phyloP scores from a whole-genome alignment of 225 moss, liverwort and hornwort species.

The Bryoerythrophyllum caledonicum region DNA sequence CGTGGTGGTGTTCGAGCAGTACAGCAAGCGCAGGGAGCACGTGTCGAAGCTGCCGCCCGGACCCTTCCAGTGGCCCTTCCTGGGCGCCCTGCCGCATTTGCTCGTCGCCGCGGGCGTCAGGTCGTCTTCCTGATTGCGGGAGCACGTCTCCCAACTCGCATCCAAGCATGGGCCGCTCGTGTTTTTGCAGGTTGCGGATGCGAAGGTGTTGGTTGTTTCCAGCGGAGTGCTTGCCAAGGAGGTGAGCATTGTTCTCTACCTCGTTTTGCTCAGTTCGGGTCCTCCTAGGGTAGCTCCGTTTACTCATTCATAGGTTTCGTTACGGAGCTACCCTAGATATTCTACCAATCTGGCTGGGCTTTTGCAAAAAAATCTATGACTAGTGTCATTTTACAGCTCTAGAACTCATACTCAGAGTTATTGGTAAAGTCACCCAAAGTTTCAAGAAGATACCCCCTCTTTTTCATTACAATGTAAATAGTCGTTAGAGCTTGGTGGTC shows the following conservation, averaged over 20 bases:
- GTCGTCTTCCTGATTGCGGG: slow-evolving; percentile 27
- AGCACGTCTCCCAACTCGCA: slow-evolving; percentile 23
- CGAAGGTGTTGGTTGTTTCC: slow-evolving; percentile 43
- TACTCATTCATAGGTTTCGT: background rate
- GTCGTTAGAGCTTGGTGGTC: no score
- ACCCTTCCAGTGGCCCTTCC: slow-evolving; percentile 57
- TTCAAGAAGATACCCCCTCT: no score
- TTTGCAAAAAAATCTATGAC: no score
- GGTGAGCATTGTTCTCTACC: slow-evolving; percentile 20
- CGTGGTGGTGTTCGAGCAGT: slow-evolving; percentile 50
- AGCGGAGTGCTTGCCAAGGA: slow-evolving; percentile 51
- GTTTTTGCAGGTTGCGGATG: slow-evolving; percentile 37
- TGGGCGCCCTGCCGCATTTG: slow-evolving; percentile 46
- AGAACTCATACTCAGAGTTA: no score
- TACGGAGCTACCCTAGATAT: no score
- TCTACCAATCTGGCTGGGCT: background rate
- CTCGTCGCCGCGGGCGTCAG: slow-evolving; percentile 17
- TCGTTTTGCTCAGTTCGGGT: no score
- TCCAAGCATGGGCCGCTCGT: slow-evolving; percentile 31
- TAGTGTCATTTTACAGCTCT: no score
- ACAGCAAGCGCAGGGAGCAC: slow-evolving; percentile 31
- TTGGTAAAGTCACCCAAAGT: no score
- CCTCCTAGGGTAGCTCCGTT: background rate
- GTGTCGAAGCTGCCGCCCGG: slow-evolving; percentile 54
- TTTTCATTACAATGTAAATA: no score